Evolutionary conservation across 176 grass and related monocot species (phyloP), one percentile per base, ranked within the genome.

Genomic region (Aegilops tauschii): DNA sequence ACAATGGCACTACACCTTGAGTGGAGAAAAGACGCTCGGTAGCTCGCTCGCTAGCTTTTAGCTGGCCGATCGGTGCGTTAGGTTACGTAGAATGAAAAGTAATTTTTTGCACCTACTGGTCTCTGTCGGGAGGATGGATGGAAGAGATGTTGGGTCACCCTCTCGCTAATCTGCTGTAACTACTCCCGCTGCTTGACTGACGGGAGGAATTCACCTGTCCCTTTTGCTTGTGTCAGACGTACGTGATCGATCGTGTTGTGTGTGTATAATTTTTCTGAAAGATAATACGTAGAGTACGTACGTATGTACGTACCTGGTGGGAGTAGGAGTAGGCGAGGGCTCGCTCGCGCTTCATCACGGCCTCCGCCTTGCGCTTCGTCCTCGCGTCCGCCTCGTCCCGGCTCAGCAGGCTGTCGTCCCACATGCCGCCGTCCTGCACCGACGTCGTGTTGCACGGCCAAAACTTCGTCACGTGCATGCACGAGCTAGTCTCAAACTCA

Each of bases 261-360:
- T 34, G 8, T 0, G 4, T 44, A 47, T 44, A 58, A 20, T 21
- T 44, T 45, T 29, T 47, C 23, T 9, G 71, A 17, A 45, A 25
- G 37, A 40, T 18, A 7, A 17, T 18, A 54, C 62, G 23, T 30
- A 6, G 3, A 28, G 21, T 40, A 72, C 71, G 21, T 52, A 14
- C 47, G 52, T 52, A 14, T 13, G 52, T 84, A 73, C 21, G 39
- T 90, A 99, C 97, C 90, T 99, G 97, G 66, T 96, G 94, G 12
- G 97, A 96, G 86, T 96, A 96, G 30, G 97, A 94, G 89, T 99
- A 99, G 2, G 97, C 94, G 61, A 93, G 79, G 17, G 94, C 97
- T 37, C 92, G 84, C 85, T 99, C 97, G 61, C 97, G 93, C 82
- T 99, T 99, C 44, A 93, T 91, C 6, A 93, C 90, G 23, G 97